Conservation (phyloP, 2,329 filamentous ascomycete genomes). For the Purpureocillium takamizusanense region DNA sequence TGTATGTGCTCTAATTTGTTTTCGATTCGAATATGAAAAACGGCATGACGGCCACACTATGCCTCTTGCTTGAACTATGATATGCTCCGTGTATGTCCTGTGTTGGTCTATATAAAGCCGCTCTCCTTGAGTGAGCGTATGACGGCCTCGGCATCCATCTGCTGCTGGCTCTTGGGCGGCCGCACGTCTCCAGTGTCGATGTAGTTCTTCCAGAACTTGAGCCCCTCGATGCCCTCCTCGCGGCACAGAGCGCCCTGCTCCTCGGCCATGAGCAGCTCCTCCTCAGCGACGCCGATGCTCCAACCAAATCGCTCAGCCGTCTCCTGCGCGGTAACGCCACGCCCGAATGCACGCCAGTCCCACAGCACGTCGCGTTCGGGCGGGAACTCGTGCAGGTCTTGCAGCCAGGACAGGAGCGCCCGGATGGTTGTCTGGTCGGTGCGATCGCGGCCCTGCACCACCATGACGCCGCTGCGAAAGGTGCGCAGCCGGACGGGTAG, state of each 20-base stretch:
- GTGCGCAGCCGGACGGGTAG: conserved; percentile 78
- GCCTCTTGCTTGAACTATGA: background rate
- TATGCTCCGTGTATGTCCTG: background rate
- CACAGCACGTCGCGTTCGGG: conserved; percentile 58
- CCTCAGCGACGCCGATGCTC: conserved; percentile 92
- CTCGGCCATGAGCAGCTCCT: conserved; percentile 96
- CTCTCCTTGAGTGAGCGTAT: conserved; percentile 32
- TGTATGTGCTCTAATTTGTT: no score
- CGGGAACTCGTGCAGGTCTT: conserved; percentile 58
- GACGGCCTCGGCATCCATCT: conserved; percentile 30
- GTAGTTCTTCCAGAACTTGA: conserved; percentile 88
- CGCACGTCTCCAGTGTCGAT: conserved; percentile 37
- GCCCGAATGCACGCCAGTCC: conserved; percentile 72
- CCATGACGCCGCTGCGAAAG: conserved; percentile 90
- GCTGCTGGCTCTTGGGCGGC: conserved; percentile 16
- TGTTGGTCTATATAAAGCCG: conserved; percentile 27
- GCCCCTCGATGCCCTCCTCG: conserved; percentile 83
- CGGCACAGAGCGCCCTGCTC: conserved; percentile 80
- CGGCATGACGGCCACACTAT: background rate
- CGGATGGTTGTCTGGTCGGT: conserved; percentile 86
- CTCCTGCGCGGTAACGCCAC: conserved; percentile 83
- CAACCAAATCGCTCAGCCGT: conserved; percentile 85
- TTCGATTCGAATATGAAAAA: no score
- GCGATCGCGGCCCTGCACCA: conserved; percentile 79
- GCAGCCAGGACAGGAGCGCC: conserved; percentile 68